Conservation (phyloP, 2,329 filamentous ascomycete genomes). For the Onygenales sp. region DNA sequence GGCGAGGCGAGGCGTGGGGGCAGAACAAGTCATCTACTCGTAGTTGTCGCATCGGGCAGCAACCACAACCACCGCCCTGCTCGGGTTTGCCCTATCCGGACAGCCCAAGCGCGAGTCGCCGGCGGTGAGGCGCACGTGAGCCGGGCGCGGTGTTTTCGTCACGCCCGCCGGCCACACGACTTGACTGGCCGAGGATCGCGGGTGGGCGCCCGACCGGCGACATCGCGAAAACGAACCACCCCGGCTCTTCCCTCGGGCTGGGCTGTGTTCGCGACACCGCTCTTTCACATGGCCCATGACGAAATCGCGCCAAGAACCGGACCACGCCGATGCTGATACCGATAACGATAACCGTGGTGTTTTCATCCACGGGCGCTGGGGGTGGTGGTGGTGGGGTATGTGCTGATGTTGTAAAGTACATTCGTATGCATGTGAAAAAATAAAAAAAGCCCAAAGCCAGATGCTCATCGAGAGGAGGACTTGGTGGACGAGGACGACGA, state of each 20-base stretch:
- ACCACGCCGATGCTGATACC: not conserved
- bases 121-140: no score
- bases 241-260: not conserved
- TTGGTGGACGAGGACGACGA: slow-evolving; percentile 11
- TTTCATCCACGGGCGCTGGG: not conserved
- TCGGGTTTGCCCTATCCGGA: no score
- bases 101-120: no score
- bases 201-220: not conserved
- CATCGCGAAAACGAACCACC: not conserved
- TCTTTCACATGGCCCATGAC: not conserved
- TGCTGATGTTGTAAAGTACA: not conserved
- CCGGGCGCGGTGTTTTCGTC: no score
- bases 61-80: no score
- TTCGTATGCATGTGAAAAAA: not conserved
- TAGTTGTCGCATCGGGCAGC: no score
- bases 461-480: not conserved
- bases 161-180: no score
- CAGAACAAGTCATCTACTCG: no score
- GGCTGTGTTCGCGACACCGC: not conserved
- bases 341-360: not conserved
- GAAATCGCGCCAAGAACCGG: not conserved
- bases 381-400: not conserved
- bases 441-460: not conserved
- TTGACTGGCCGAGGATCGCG: no score
- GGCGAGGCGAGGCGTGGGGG: no score